Evolutionary conservation across 2,329 filamentous ascomycete genomes (phyloP), one percentile per base, ranked within the genome.

Genomic region (Fusarium sp.): DNA sequence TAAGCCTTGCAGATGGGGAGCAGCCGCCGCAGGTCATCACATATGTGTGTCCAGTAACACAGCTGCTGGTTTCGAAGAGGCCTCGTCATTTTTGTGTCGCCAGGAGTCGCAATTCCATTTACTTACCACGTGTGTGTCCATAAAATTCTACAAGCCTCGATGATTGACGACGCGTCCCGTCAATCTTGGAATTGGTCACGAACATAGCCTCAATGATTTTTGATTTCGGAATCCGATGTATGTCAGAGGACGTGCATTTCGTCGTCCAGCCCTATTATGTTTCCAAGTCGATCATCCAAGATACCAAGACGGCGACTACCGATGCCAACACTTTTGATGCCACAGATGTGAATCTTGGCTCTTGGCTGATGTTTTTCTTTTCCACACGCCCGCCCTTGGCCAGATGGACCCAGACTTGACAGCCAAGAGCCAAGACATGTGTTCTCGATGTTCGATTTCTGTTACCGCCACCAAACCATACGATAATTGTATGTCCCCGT

Each of bases 291-390:
- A 73, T 70, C 57, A 55, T 55, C 36, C 56, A 46, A 66, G 25
- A 44, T 55, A 62, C 70, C 70, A 71, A 73, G 65, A 53, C 65
- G 61, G 66, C 41, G 62, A 47, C 70, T 63, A 55, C 70, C 70
- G 70, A 71, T 57, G 57, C 47, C 47, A 71, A 71, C 41, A 42
- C 49, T 27, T 68, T 27, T 20, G 67, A 54, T 54, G 52, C 41
- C 52, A 54, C 35, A 31, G 25, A 52, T 33, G 33, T 22, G 25
- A n/a, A 33, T 47, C 70, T 72, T 72, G 69, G 60, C 68, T 53
- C 58, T 69, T 56, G 63, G 63, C 65, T 59, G 33, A 25, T 65
- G 44, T 44, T 27, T 31, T 44, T 54, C 52, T 44, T 25, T 20
- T 33, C 27, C n/a, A 45, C 38, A 33, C 53, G 38, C 39, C 39